phyloP scores from a whole-genome alignment of 2,329 filamentous ascomycete genomes.

The Ophiostoma montium region DNA sequence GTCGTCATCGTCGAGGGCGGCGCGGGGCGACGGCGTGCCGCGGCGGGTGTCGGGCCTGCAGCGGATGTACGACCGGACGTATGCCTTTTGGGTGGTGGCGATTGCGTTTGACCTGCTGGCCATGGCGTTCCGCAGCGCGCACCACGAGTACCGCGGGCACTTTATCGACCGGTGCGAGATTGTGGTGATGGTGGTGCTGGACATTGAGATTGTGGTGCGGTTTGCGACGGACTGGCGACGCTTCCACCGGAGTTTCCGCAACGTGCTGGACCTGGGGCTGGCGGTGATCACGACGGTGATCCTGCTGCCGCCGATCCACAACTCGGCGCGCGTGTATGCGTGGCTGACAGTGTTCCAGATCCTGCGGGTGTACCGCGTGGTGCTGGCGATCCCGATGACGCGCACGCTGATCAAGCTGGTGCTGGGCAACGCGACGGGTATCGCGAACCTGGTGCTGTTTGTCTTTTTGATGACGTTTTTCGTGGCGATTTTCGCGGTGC shows the following conservation, averaged over 20 bases:
- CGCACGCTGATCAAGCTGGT: constrained; percentile 76
- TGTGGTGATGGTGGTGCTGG: constrained; percentile 61
- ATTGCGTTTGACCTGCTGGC: constrained; percentile 70
- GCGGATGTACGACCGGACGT: constrained; percentile 57
- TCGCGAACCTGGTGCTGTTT: constrained; percentile 88
- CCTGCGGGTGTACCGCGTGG: constrained; percentile 77
- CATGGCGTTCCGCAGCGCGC: constrained; percentile 62
- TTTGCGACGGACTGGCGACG: constrained; percentile 65
- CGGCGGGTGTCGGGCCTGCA: constrained; percentile 42
- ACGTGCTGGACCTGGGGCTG: constrained; percentile 67
- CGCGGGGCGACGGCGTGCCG: constrained; percentile 24
- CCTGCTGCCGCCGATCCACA: constrained; percentile 65
- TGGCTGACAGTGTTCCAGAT: constrained; percentile 94
- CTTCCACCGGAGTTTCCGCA: constrained; percentile 61
- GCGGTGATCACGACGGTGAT: constrained; percentile 75
- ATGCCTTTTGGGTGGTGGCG: constrained; percentile 62
- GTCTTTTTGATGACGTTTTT: constrained; percentile 93
- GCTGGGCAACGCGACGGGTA: constrained; percentile 79
- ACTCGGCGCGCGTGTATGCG: constrained; percentile 58
- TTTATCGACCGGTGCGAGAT: constrained; percentile 65
- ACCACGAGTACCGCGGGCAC: constrained; percentile 48
- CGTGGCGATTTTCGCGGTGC: constrained; percentile 81
- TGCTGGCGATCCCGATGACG: constrained; percentile 78
- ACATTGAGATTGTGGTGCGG: constrained; percentile 70
- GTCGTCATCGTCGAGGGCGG: too few species aligned